Evolutionary conservation across 2,329 filamentous ascomycete species (phyloP), one percentile per base, ranked within the genome.

Genomic region (Dryadomyces quercus-mongolicae): DNA sequence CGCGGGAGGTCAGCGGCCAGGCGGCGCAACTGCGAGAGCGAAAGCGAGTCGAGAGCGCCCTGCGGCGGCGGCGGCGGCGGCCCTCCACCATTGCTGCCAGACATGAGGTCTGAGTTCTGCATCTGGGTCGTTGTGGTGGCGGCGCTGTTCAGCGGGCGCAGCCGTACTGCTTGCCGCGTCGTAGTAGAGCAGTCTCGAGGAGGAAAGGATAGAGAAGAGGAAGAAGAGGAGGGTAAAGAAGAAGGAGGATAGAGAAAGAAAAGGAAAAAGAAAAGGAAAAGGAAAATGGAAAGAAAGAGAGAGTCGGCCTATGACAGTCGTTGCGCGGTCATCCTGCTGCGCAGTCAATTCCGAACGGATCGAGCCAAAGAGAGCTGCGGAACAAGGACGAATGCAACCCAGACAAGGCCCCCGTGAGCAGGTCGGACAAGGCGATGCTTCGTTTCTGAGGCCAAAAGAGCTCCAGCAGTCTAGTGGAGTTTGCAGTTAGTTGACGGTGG

Each of bases 1-100:
- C 80, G 81, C 16, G 85, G 85, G 60, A 88, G 82, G 56, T 91
- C 86, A 58, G 82, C 80, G 18, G 91, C 84, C 53, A 91, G 78
- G 60, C 80, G 81, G 59, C 81, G 79, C 51, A 92, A 74, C 68
- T 92, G 86, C 57, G 82, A 77, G 46, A 92, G 72, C 38, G 86
- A 91, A 31, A 92, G 74, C 16, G 86, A 91, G 69, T 91, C 86
- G 22, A 64, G 80, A 8, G 72, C 74, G 52, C 68, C 67, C 34
- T 65, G 66, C 34, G 56, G 45, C 47, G 36, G 40, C 40, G 18
- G 45, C 18, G 40, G 46, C 49, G 40, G 43, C 40, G 49, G 57
- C 31, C 42, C n/a, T 20, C 31, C 10, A 42, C 36, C 47, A 20
- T 16, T 12, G 47, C 25, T 12, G 47, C 25, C 25, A 31, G 25